Evolutionary conservation across 768 basidiomycete genomes (phyloP).

Genomic region (Mycena indigotica): DNA sequence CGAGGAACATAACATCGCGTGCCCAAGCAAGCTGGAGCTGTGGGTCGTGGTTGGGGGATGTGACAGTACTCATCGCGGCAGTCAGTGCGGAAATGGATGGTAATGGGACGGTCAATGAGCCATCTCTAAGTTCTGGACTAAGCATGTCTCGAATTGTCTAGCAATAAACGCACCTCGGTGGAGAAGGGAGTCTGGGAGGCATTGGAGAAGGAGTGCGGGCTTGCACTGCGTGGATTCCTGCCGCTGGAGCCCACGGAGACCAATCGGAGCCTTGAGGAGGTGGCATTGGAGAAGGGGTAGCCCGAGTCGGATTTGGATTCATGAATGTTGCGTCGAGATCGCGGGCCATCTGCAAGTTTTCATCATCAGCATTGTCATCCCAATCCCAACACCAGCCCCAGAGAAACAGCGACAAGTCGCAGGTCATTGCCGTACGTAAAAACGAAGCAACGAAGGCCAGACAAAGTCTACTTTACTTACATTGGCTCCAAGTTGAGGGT

Average conservation of each 20-base stretch:
- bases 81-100: conserved; percentile 66
- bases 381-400: conserved; percentile 25
- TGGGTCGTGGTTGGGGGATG: conserved; percentile 59
- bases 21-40: conserved; percentile 73
- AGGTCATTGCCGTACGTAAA: conserved; percentile 15
- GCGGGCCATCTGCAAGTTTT: conserved; percentile 58
- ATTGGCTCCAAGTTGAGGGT: conserved; percentile 62
- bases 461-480: conserved; percentile 49
- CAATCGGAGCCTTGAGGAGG: conserved; percentile 3
- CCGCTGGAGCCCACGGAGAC: conserved; percentile 21
- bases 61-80: conserved; percentile 51
- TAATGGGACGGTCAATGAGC: conserved; percentile 66
- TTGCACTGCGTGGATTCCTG: conserved; percentile 27
- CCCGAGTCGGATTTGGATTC: conserved; percentile 21
- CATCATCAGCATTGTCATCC: conserved; percentile 7
- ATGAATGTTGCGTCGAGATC: conserved; percentile 45
- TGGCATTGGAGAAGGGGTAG: conserved; percentile 20
- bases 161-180: conserved; percentile 22
- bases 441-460: conserved; percentile 8
- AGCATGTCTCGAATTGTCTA: conserved; percentile 24
- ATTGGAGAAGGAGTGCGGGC: conserved; percentile 29
- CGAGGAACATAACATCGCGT: conserved; percentile 78
- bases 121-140: conserved; percentile 27
- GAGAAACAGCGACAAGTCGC: conserved; percentile 22
- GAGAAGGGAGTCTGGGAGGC: conserved; percentile 24